Conservation (phyloP, 1,284 basidiomycete species). For the Cryptococcus jaspeensis region DNA sequence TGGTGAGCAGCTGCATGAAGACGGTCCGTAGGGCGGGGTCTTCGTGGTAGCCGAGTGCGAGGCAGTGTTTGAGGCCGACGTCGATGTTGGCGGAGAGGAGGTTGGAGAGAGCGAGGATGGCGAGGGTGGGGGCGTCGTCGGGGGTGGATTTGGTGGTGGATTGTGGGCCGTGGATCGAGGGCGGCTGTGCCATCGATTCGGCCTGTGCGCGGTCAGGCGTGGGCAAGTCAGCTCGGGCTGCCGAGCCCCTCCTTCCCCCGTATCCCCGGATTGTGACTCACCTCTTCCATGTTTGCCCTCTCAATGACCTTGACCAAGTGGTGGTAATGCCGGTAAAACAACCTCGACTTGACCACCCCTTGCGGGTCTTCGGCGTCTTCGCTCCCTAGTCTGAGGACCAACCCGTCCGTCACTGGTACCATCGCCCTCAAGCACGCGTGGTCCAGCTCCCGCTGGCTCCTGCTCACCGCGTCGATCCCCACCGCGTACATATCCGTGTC, state of each 20-base stretch:
- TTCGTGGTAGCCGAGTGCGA: conserved; percentile 73
- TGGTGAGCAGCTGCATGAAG: conserved; percentile 83
- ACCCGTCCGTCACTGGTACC: conserved; percentile 71
- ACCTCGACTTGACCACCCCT: conserved; percentile 66
- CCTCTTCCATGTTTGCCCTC: conserved; percentile 47
- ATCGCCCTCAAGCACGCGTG: conserved; percentile 67
- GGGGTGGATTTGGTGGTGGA: neutral
- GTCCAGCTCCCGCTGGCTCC: conserved; percentile 61
- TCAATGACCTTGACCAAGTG: conserved; percentile 65
- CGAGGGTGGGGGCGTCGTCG: conserved; percentile 23
- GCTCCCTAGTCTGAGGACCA: conserved; percentile 67
- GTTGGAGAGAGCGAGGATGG: conserved; percentile 71
- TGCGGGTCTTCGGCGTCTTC: conserved; percentile 62
- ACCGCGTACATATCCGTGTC: conserved; percentile 19
- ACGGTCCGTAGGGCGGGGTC: conserved; percentile 73
- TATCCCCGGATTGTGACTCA: conserved; percentile 2
- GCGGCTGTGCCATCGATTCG: conserved; percentile 9
- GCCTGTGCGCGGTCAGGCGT: neutral
- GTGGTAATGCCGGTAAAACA: conserved; percentile 73
- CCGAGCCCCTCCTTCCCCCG: neutral
- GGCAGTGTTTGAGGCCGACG: conserved; percentile 83
- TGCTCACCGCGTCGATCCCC: conserved; percentile 9
- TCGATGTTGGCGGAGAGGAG: conserved; percentile 83
- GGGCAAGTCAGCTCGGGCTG: neutral
- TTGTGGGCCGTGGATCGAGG: conserved; percentile 7